phyloP scores from a whole-genome alignment of 176 grass and related monocot genomes.

The Musa schizocarpa region DNA sequence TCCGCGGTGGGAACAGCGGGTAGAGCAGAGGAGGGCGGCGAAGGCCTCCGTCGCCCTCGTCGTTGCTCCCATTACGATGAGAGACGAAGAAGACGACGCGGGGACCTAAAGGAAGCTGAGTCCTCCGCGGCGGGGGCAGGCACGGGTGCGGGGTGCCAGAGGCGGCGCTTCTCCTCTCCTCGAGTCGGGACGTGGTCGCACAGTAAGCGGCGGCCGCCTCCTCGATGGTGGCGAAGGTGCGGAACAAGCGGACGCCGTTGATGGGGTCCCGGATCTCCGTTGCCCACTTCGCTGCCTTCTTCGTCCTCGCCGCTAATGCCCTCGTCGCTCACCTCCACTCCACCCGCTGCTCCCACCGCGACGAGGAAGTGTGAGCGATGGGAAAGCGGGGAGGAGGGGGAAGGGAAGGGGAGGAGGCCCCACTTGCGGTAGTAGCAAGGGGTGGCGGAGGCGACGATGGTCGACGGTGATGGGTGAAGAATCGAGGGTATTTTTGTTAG shows the following conservation, averaged over 20 bases:
- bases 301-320: constrained; percentile 46
- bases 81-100: background rate
- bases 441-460: no score
- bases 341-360: no score
- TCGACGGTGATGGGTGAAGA: no score
- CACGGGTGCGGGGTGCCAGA: background rate
- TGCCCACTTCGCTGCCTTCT: constrained; percentile 30
- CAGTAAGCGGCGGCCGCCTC: background rate
- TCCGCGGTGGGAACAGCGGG: no score
- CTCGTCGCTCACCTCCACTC: background rate
- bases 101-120: background rate
- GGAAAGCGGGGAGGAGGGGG: no score
- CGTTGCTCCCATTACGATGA: background rate
- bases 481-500: no score
- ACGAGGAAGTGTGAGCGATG: no score
- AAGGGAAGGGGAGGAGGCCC: no score
- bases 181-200: background rate
- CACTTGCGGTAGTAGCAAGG: no score
- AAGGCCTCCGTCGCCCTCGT: no score
- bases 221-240: constrained; percentile 1
- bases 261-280: constrained; percentile 79
- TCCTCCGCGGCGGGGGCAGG: background rate
- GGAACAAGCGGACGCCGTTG: background rate
- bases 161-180: constrained; percentile 2
- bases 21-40: no score